A percentile compares a stretch with the other conserved stretches of the same genome.
Conservation (phyloP, 2,329 filamentous ascomycete genomes). For the Aureobasidium sp. region DNA sequence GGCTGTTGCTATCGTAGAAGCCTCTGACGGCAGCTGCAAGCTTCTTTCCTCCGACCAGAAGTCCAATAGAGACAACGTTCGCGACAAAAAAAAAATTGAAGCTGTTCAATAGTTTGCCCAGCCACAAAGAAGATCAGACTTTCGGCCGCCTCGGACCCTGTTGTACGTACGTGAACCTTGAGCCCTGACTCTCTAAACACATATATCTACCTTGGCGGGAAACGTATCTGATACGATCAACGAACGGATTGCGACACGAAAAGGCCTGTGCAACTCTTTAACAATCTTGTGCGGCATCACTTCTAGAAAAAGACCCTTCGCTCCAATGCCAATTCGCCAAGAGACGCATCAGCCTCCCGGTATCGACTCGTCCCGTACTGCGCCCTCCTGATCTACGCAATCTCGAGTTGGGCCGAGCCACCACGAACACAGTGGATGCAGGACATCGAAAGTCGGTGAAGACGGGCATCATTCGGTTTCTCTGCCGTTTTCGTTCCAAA, state of each 20-base stretch:
- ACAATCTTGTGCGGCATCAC: neutral
- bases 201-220: neutral
- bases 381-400: neutral
- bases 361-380: neutral
- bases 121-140: neutral
- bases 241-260: neutral
- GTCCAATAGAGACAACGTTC: constrained; percentile 7
- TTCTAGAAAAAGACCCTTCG: neutral
- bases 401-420: neutral
- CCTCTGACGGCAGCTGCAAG: neutral
- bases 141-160: constrained; percentile 3
- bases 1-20: neutral
- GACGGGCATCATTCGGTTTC: neutral
- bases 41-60: neutral
- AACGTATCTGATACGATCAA: neutral
- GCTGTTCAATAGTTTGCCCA: constrained; percentile 1
- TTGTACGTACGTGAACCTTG: too few species aligned
- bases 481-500: neutral
- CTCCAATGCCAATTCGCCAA: constrained; percentile 1
- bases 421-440: neutral
- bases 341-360: neutral
- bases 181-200: neutral
- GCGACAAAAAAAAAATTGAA: neutral
- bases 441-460: constrained; percentile 7
- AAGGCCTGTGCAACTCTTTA: neutral